These are phyloP conservation scores for Fusarium continuum DNA, from an alignment of 2,329 filamentous ascomycete species.

Conservation along the genomic window DNA sequence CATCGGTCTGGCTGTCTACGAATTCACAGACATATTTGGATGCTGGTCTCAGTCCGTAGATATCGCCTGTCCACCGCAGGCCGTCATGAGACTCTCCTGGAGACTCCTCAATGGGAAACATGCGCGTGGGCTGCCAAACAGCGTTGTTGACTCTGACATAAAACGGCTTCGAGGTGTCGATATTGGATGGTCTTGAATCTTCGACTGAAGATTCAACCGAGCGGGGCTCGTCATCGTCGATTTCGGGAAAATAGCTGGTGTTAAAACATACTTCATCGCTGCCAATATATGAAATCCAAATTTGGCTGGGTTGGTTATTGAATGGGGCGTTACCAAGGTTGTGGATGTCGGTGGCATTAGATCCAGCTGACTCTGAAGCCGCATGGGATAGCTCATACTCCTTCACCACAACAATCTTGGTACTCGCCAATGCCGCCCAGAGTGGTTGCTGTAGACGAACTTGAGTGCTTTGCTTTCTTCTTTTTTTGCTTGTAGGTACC, in stretches of 20 bases:
- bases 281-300: constrained; percentile 84
- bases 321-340: constrained; percentile 80
- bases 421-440: constrained; percentile 93
- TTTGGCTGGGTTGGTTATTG: constrained; percentile 73
- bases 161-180: constrained; percentile 78
- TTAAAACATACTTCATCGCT: constrained; percentile 81
- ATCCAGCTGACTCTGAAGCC: constrained; percentile 75
- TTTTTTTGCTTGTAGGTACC: constrained; percentile 75
- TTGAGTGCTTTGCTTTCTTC: constrained; percentile 89
- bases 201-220: constrained; percentile 43
- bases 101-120: constrained; percentile 59
- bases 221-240: constrained; percentile 48
- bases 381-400: constrained; percentile 86
- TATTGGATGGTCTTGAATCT: constrained; percentile 55
- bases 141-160: constrained; percentile 82
- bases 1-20: constrained; percentile 71
- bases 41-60: constrained; percentile 74
- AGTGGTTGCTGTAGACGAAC: constrained; percentile 90
- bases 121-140: constrained; percentile 80
- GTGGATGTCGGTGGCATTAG: constrained; percentile 79
- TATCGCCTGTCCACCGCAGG: constrained; percentile 74
- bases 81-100: constrained; percentile 50
- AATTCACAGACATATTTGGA: constrained; percentile 84
- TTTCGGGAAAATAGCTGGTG: constrained; percentile 70
- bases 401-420: constrained; percentile 95